Base-by-base conservation (phyloP, 805 yeast species). In the Cyberlindnera nakhonratchasimensis region DNA sequence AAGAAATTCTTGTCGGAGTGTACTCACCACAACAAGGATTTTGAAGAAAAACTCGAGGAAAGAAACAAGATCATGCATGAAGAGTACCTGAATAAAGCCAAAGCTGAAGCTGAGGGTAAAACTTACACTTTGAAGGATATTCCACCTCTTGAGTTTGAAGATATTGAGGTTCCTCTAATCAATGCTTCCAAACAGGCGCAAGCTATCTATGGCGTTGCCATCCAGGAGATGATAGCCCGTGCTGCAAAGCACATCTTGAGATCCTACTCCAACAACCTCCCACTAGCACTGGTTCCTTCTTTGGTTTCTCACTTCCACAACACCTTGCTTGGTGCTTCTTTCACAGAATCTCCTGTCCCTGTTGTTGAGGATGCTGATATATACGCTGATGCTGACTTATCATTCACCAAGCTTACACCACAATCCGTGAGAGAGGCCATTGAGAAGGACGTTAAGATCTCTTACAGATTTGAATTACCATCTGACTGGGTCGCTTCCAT, bases 171-270 rank as follows among this genome's bases (percentile, higher is more conserved):
- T 11, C 48, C 40, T 16, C 18, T 45, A 9, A 38, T 38, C 34
- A 8, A 51, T 2, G 34, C 43, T 7, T 41, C 54, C 14, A 47
- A 38, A 25, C 32, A 45, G 11, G 51, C 37, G 19, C 40, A 51
- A 21, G 32, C 51, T 20, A 40, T 59, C 17, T 43, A 47, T 29
- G 23, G 40, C 6, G 36, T 55, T 14, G 31, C 50, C 12, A 38
- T 48, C 14, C 58, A 56, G 45, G 98, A 90, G 64, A 82, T 90
- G 69, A 63, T 90, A 53, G 76, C 91, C 19, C 82, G 99, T 66
- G 77, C 86, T 21, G 63, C 77, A 37, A 91, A 91, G 67, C 95
- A 88, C 55, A 61, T 82, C 34, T 65, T 90, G 54, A 79, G 88
- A 58, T 59, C 62, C 4, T 58, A 63, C 21, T 61, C 82, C 29